Base-by-base conservation (phyloP, 2,329 filamentous ascomycete genomes). In the Phyllosticta capitalensis region DNA sequence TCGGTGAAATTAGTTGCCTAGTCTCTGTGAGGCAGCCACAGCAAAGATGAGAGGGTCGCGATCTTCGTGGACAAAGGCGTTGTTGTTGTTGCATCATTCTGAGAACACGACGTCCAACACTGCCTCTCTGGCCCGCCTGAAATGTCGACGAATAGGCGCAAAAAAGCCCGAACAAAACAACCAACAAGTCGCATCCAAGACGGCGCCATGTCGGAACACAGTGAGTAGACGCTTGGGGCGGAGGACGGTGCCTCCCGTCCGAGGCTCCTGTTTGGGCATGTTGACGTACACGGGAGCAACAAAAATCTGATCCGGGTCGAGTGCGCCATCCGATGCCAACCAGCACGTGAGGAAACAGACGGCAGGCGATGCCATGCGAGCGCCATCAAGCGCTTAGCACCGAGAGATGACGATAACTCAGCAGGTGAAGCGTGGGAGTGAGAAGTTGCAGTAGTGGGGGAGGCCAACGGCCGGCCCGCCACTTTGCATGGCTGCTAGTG, bases 391-490 rank as follows among this genome's bases (percentile, higher is more conserved):
- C 7, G 24, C 24, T 26, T 26, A 45, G 38, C 17, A n/a, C 17
- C n/a, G n/a, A 45, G 14, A 45, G 17, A 17, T n/a, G 0, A 6
- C 9, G n/a, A 22, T 12, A 9, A 19, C 3, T 54, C n/a, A 14
- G 30, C 21, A 5, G 21, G 21, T 33, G 53, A 12, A 45, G 28
- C 24, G 52, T 30, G 24, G 22, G 52, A 19, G 22, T 10, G 54
- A 38, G 12, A 22, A 6, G 28, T 21, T 22, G 19, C 21, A 49
- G 53, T 48, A 58, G 56, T 58, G 56, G 56, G 56, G 56, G 28
- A 52, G n/a, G 55, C 56, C 50, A 54, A 52, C 56, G 50, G 45
- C 38, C 56, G 9, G 10, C 14, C 17, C 56, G 54, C 52, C 56
- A 52, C 56, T 54, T 26, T 26, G 24, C 24, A 26, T 26, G 4